Evolutionary conservation across 106 monocot genomes (phyloP), one percentile per base, ranked within the genome.

Genomic region (Phalaenopsis aphrodite): DNA sequence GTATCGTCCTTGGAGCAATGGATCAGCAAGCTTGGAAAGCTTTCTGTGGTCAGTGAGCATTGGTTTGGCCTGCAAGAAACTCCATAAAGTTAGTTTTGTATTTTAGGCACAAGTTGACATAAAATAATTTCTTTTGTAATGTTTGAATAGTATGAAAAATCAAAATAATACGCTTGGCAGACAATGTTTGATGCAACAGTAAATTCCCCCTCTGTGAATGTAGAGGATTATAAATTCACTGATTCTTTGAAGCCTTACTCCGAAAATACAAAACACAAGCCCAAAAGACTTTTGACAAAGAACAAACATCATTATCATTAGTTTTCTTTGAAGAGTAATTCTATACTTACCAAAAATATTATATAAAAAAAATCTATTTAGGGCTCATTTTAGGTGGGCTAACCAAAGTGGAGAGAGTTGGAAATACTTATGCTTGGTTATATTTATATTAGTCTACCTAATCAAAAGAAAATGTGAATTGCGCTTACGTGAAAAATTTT

Each of bases 41-140:
- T 87, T 95, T 43, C 78, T 92, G 77, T 90, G 78, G 78, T 95
- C 90, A 43, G 85, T 92, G 72, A 92, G 88, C 88, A 92, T 84
- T 3, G 92, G 87, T 30, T 88, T 75, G 5, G 92, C 92, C 94
- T 95, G 83, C 75, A 86, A 77, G 43, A 8, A 5, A n/a, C 1
- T 6, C 18, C 12, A 9, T 74, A 0, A 74, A 19, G 42, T 74
- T 69, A 69, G 38, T 38, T 69, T 69, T 39, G 38, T 1, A 14
- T 36, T 38, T 39, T 38, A 69, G 8, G 64, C 9, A 65, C 10
- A 24, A 0, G 64, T 24, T 23, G 2, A 64, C 8, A n/a, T 16
- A n/a, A 8, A 24, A 24, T 21, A 65, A 65, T 14, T 23, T 65
- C 24, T 21, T 14, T 65, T 23, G 23, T 65, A 65, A 65, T 65